These are phyloP conservation scores for Aspergillus bertholletiae DNA, from an alignment of 495 filamentous ascomycete species.

Conservation along the genomic window DNA sequence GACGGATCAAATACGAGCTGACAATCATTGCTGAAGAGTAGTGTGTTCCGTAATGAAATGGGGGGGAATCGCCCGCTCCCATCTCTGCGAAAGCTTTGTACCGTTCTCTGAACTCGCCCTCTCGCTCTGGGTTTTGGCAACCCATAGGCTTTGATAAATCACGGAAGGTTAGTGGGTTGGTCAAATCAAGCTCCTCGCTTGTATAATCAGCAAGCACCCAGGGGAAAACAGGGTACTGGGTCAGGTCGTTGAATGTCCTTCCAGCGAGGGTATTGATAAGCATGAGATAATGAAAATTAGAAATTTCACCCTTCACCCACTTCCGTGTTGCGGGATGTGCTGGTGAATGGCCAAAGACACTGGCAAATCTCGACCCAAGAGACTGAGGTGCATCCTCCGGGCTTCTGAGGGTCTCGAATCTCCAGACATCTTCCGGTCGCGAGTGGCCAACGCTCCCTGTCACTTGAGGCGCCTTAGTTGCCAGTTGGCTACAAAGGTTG, in stretches of 20 bases:
- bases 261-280: slow-evolving; percentile 96
- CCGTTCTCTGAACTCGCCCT: slow-evolving; percentile 72
- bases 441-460: slow-evolving; percentile 48
- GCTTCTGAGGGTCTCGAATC: slow-evolving; percentile 78
- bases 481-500: slow-evolving; percentile 70
- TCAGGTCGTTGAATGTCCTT: slow-evolving; percentile 95
- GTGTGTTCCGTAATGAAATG: slow-evolving; percentile 97
- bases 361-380: slow-evolving; percentile 89
- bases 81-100: slow-evolving; percentile 91
- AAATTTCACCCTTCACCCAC: slow-evolving; percentile 93
- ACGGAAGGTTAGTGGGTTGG: slow-evolving; percentile 77
- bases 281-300: slow-evolving; percentile 99
- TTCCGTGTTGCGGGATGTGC: slow-evolving; percentile 81
- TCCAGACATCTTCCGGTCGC: slow-evolving; percentile 72
- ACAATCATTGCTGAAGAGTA: slow-evolving; percentile 99
- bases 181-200: slow-evolving; percentile 88
- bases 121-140: slow-evolving; percentile 73
- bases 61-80: slow-evolving; percentile 68
- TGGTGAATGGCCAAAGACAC: slow-evolving; percentile 73
- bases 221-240: slow-evolving; percentile 96
- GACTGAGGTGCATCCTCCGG: slow-evolving; percentile 79
- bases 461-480: slow-evolving; percentile 74
- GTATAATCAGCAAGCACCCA: slow-evolving; percentile 97
- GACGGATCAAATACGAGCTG: slow-evolving; percentile 87
- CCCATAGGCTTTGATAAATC: slow-evolving; percentile 97